Evolutionary conservation across 2,329 filamentous ascomycete species (phyloP).

Genomic region (Teratosphaeria destructans): DNA sequence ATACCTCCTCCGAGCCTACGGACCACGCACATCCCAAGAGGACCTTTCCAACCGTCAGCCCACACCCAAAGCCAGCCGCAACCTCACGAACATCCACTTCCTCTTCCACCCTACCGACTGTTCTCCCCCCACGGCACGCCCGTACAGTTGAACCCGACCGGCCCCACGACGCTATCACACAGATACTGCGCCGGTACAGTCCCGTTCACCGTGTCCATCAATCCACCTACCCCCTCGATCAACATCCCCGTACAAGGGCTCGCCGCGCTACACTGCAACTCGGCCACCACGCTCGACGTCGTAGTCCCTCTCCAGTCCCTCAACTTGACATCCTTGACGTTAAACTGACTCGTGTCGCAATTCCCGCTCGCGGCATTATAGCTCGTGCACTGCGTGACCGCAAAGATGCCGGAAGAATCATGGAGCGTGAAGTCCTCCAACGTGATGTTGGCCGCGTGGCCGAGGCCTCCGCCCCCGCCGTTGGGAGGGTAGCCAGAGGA

Average conservation of each 20-base stretch:
- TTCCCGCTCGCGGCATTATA: conserved; percentile 14
- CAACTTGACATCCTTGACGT: not conserved
- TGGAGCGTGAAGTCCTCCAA: conserved; percentile 24
- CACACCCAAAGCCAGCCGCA: not conserved
- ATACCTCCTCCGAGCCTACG: no score
- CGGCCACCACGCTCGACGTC: conserved; percentile 21
- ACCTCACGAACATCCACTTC: not conserved
- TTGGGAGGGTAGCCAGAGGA: conserved; percentile 42
- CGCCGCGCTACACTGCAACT: not conserved
- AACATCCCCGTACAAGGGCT: not conserved
- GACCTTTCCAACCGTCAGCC: no score
- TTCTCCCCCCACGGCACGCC: not conserved
- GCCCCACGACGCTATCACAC: not conserved
- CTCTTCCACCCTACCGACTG: not conserved
- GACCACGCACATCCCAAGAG: no score
- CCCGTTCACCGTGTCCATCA: not conserved
- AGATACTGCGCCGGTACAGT: not conserved
- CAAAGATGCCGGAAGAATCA: conserved; percentile 12
- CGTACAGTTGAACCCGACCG: not conserved
- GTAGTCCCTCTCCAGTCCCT: not conserved
- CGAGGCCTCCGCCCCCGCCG: conserved; percentile 47
- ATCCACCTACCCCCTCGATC: not conserved
- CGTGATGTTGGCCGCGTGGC: conserved; percentile 30
- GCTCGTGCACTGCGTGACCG: conserved; percentile 21
- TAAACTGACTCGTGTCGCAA: conserved; percentile 10